phyloP scores from a whole-genome alignment of 768 basidiomycete genomes.

The Lactifluus volemus region DNA sequence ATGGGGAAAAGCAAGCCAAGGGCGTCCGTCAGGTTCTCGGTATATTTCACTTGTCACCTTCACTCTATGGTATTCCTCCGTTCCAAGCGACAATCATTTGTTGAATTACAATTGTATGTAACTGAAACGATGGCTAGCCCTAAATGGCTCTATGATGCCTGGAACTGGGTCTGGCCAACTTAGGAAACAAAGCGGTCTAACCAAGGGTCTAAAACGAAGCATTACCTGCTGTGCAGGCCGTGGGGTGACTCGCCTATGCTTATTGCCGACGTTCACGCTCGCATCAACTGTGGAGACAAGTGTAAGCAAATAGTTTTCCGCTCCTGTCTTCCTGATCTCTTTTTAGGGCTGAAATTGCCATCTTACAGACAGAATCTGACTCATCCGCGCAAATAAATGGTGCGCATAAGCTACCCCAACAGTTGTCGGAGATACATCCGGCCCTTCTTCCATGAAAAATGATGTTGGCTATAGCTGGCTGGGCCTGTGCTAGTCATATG shows the following conservation, averaged over 20 bases:
- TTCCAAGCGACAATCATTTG: neutral
- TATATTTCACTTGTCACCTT: neutral
- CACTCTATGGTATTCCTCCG: too few relatives aligned
- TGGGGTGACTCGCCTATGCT: neutral
- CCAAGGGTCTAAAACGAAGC: neutral
- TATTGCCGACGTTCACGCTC: neutral
- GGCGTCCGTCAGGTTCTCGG: neutral
- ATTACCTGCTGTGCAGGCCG: neutral
- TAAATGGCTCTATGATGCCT: neutral
- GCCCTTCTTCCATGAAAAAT: neutral
- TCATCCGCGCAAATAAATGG: neutral
- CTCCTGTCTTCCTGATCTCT: neutral
- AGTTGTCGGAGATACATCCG: neutral
- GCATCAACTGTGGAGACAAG: neutral
- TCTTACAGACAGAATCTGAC: neutral
- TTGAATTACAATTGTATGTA: too few relatives aligned
- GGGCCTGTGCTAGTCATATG: neutral
- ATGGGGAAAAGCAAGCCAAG: neutral
- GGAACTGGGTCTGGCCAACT: neutral
- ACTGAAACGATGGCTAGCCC: too few relatives aligned
- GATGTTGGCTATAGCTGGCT: too few relatives aligned
- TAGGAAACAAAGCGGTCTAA: neutral
- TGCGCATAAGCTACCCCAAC: neutral
- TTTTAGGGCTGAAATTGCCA: neutral
- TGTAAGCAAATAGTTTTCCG: neutral